Evolutionary conservation across 1,284 basidiomycete genomes (phyloP).

Genomic region (Volvariella volvacea): DNA sequence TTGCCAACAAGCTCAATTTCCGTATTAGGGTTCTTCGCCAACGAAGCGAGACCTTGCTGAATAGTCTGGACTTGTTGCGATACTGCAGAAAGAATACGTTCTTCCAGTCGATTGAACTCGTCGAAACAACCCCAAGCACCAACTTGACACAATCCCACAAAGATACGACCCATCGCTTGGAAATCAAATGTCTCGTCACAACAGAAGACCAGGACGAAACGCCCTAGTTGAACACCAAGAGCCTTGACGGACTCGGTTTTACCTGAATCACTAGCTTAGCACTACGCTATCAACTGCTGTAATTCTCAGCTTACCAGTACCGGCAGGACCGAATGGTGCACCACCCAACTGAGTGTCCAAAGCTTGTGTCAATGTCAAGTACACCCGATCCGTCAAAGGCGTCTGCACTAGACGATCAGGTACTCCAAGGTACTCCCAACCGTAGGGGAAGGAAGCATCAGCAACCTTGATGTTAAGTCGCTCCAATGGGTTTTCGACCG

Average conservation of each 20-base stretch:
- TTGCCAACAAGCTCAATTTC: constrained; percentile 98
- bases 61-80: constrained; percentile 99
- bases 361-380: constrained; percentile 95
- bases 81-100: constrained; percentile 95
- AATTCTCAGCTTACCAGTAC: constrained; percentile 62
- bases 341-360: constrained; percentile 93
- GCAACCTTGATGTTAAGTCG: constrained; percentile 81
- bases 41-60: constrained; percentile 85
- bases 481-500: constrained; percentile 70
- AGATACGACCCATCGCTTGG: constrained; percentile 99
- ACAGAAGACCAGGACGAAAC: constrained; percentile 98
- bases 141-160: constrained; percentile 97
- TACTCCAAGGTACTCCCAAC: constrained; percentile 98
- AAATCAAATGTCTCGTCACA: constrained; percentile 99
- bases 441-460: constrained; percentile 92
- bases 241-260: constrained; percentile 99
- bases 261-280: constrained; percentile 34
- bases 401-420: constrained; percentile 97
- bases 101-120: constrained; percentile 97
- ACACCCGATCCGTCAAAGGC: constrained; percentile 96
- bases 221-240: constrained; percentile 93
- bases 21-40: constrained; percentile 75
- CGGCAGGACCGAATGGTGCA: constrained; percentile 96
- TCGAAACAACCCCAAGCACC: constrained; percentile 99
- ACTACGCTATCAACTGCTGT: constrained; percentile 1